A percentile compares a stretch with the other conserved stretches of the same genome.
Conservation (phyloP, 2,329 filamentous ascomycete species). For the Ilyonectria destructans region DNA sequence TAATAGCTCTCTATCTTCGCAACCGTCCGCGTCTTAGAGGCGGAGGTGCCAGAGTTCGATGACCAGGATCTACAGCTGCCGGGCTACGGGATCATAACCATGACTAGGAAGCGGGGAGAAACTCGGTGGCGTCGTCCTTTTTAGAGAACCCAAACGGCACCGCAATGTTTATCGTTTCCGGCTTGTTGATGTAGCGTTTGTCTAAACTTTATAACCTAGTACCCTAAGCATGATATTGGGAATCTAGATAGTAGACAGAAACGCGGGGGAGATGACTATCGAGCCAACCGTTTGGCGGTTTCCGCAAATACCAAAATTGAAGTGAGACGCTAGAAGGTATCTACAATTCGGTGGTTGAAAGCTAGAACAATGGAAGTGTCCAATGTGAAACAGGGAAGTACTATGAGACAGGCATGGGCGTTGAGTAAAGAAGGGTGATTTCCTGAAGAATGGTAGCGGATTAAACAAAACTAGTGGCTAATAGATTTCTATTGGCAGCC, state of each 20-base stretch:
- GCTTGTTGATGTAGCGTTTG: neutral
- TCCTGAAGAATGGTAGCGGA: too few relatives aligned
- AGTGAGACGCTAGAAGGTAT: too few relatives aligned
- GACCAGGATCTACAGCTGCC: neutral
- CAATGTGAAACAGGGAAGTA: too few relatives aligned
- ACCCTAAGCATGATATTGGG: neutral
- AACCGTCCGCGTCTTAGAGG: neutral
- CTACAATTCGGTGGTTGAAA: too few relatives aligned
- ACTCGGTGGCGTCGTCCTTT: neutral
- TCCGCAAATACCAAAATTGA: too few relatives aligned
- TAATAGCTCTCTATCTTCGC: too few relatives aligned
- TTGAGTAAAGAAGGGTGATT: too few relatives aligned
- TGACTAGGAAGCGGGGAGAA: neutral
- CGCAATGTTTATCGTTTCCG: neutral
- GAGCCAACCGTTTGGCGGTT: neutral
- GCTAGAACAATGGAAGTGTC: too few relatives aligned
- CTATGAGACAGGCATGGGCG: too few relatives aligned
- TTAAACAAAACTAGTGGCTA: too few relatives aligned
- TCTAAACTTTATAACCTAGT: neutral
- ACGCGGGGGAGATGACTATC: neutral
- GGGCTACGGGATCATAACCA: neutral
- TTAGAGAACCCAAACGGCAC: neutral
- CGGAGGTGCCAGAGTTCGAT: neutral
- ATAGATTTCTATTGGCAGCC: too few relatives aligned
- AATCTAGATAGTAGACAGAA: neutral